These are phyloP conservation scores for Prillingera fragicola DNA, from an alignment of 1,284 basidiomycete genomes.

Conservation along the genomic window DNA sequence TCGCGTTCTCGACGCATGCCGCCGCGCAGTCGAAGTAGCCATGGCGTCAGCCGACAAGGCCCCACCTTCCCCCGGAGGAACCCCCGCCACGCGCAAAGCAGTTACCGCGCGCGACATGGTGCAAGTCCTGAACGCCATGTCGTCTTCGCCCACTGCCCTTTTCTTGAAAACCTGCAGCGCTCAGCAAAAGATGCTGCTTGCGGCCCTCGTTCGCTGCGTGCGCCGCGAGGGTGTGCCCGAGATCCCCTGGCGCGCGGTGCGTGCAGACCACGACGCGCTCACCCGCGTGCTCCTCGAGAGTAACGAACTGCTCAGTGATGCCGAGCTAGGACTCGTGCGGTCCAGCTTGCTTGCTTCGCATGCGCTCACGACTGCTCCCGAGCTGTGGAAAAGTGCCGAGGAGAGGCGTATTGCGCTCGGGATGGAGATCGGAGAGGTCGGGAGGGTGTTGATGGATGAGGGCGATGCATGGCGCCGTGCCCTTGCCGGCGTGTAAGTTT, in stretches of 20 bases:
- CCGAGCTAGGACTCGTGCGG: conserved; percentile 42
- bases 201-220: conserved; percentile 75
- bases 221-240: conserved; percentile 80
- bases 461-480: conserved; percentile 46
- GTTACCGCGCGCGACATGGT: conserved; percentile 71
- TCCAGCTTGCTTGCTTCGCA: conserved; percentile 36
- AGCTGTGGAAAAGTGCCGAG: conserved; percentile 31
- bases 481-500: conserved; percentile 21
- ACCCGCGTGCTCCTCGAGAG: conserved; percentile 36
- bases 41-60: conserved; percentile 17
- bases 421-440: conserved; percentile 48
- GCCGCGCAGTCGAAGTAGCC: conserved; percentile 76
- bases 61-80: neutral
- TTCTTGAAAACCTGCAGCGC: conserved; percentile 74
- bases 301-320: conserved; percentile 35
- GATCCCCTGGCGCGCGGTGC: conserved; percentile 67
- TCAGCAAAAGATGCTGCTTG: conserved; percentile 84
- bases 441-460: conserved; percentile 47
- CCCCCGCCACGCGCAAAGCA: conserved; percentile 29
- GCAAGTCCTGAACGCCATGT: conserved; percentile 80
- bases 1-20: conserved; percentile 86
- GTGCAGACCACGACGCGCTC: conserved; percentile 42
- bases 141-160: conserved; percentile 79
- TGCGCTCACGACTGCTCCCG: conserved; percentile 37
- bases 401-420: conserved; percentile 45